These are phyloP conservation scores for Paralagenidium karlingii DNA, from an alignment of 352 stramenopile species.

Conservation along the genomic window DNA sequence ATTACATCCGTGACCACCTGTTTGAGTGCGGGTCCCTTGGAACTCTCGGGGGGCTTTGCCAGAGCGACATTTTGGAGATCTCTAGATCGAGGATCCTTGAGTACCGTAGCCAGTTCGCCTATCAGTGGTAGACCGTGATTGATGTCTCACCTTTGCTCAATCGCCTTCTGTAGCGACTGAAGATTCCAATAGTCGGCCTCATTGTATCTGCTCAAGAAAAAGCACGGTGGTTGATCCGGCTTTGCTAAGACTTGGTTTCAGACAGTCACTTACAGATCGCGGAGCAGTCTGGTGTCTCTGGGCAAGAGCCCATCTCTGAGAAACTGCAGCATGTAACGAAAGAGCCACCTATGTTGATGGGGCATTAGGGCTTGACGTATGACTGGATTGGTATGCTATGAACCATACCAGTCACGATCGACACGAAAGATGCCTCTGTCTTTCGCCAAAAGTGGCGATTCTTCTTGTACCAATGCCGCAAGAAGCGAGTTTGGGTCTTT, in stretches of 20 bases:
- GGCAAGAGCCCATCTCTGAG: constrained; percentile 62
- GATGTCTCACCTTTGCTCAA: too few relatives aligned
- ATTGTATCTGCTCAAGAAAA: too few relatives aligned
- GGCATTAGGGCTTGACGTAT: not conserved
- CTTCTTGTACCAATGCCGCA: constrained; percentile 42
- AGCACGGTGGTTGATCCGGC: too few relatives aligned
- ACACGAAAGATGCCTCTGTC: constrained; percentile 63
- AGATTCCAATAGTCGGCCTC: constrained; percentile 80
- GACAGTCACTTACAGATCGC: too few relatives aligned
- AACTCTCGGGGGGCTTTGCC: too few relatives aligned
- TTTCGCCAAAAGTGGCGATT: constrained; percentile 38
- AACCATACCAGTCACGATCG: constrained; percentile 44
- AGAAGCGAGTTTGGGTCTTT: constrained; percentile 54
- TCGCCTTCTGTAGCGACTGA: constrained; percentile 55
- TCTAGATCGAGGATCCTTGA: too few relatives aligned
- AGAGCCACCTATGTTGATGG: constrained; percentile 31
- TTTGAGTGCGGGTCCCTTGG: too few relatives aligned
- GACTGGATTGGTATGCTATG: not conserved
- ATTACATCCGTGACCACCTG: too few relatives aligned
- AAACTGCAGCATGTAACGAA: constrained; percentile 67
- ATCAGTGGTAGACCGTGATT: too few relatives aligned
- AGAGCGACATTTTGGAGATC: too few relatives aligned
- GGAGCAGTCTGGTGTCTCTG: constrained; percentile 46
- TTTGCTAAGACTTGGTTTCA: too few relatives aligned
- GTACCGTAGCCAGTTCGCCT: too few relatives aligned